Conservation (phyloP, 2,329 filamentous ascomycete species). For the Xylariaceae sp. region DNA sequence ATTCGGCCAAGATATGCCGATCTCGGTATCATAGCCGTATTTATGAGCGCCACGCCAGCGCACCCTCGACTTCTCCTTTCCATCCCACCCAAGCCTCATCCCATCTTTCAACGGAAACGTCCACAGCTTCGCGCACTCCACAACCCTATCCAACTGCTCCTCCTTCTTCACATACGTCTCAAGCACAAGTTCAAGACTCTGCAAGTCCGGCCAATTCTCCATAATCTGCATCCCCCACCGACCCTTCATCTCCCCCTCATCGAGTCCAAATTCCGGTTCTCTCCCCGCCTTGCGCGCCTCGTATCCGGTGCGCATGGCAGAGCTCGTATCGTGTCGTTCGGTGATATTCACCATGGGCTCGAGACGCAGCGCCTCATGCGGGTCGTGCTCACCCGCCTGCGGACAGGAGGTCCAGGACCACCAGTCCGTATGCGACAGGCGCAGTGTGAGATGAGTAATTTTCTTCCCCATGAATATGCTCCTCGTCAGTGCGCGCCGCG, state of each 20-base stretch:
- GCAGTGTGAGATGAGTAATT: constrained; percentile 25
- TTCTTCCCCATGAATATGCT: constrained; percentile 21
- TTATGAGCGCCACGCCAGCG: constrained; percentile 23
- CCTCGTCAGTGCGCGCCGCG: constrained; percentile 3
- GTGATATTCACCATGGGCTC: constrained; percentile 29
- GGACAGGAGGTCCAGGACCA: constrained; percentile 24
- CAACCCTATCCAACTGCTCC: constrained; percentile 24
- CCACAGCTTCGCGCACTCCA: constrained; percentile 28
- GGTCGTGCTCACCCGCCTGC: constrained; percentile 1
- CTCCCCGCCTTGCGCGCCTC: constrained; percentile 23
- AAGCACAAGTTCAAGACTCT: constrained; percentile 24
- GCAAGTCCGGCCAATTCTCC: constrained; percentile 27
- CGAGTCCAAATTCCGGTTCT: constrained; percentile 26
- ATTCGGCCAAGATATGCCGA: constrained; percentile 5
- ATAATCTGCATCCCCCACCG: constrained; percentile 27
- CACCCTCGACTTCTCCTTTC: constrained; percentile 14
- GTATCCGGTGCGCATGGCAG: constrained; percentile 25
- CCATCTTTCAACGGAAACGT: constrained; percentile 23
- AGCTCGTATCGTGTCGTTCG: constrained; percentile 5
- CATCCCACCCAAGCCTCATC: constrained; percentile 24
- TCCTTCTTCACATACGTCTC: constrained; percentile 27
- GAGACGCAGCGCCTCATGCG: constrained; percentile 21
- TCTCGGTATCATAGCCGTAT: constrained; percentile 19
- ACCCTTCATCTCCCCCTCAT: constrained; percentile 23
- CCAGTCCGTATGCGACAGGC: constrained; percentile 28